Conservation (phyloP, 2,329 filamentous ascomycete species). For the Colletotrichum lindemuthianum region DNA sequence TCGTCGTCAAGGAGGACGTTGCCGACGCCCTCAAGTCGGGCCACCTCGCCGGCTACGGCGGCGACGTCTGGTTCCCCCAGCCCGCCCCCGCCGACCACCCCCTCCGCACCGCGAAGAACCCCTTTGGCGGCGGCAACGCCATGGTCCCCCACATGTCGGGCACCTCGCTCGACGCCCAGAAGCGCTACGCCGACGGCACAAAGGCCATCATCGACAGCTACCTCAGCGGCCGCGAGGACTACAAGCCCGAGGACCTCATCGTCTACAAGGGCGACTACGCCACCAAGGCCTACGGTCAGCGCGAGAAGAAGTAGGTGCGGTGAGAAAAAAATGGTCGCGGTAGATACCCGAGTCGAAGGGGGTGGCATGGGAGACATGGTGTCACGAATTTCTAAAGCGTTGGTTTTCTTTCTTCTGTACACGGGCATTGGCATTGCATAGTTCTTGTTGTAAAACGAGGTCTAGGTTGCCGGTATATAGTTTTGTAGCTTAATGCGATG, state of each 20-base stretch:
- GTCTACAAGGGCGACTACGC: constrained; percentile 91
- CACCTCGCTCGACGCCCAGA: constrained; percentile 97
- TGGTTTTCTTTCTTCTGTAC: not conserved
- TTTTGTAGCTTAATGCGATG: constrained; percentile 27
- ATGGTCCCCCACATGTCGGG: constrained; percentile 99
- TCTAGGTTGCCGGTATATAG: constrained; percentile 30
- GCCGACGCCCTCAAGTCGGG: constrained; percentile 91
- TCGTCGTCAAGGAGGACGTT: constrained; percentile 99
- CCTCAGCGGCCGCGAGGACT: constrained; percentile 87
- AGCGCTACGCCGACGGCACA: constrained; percentile 86
- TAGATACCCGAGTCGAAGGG: constrained; percentile 6
- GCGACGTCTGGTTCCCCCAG: constrained; percentile 97
- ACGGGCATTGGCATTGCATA: constrained; percentile 29
- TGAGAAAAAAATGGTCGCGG: not conserved
- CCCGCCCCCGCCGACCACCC: constrained; percentile 93
- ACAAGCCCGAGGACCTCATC: constrained; percentile 90
- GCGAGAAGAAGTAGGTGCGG: constrained; percentile 57
- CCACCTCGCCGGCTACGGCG: constrained; percentile 89
- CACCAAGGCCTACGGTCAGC: constrained; percentile 91
- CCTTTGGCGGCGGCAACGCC: constrained; percentile 96
- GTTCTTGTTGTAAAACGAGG: constrained; percentile 12
- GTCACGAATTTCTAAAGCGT: constrained; percentile 19
- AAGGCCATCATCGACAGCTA: constrained; percentile 94
- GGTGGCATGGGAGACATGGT: constrained; percentile 5
- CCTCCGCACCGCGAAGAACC: constrained; percentile 92